Percentiles rank a stretch among this genome's conserved stretches.
These are phyloP conservation scores for Suillus alpinus DNA, from an alignment of 768 basidiomycete species.

Conservation along the genomic window DNA sequence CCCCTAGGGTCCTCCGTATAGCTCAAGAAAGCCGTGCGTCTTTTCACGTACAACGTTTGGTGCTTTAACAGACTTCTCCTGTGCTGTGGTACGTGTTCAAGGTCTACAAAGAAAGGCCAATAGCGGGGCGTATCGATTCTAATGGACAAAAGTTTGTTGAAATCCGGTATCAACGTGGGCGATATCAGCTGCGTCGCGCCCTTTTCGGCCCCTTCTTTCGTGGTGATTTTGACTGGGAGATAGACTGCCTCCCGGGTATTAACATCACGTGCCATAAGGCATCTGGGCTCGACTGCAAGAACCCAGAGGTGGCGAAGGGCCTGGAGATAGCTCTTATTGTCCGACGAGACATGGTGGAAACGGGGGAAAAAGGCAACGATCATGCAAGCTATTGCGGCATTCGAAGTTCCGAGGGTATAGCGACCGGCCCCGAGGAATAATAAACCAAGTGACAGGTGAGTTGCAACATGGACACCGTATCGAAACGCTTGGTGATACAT, in stretches of 20 bases:
- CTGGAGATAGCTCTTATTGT: conserved; percentile 90
- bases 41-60: conserved; percentile 89
- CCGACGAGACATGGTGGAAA: conserved; percentile 72
- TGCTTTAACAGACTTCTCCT: conserved; percentile 65
- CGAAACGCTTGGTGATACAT: conserved; percentile 73
- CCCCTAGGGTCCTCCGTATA: conserved; percentile 95
- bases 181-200: conserved; percentile 82
- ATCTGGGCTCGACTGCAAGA: conserved; percentile 90
- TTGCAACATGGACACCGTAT: conserved; percentile 88
- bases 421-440: conserved; percentile 93
- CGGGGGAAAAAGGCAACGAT: conserved; percentile 90
- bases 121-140: conserved; percentile 92
- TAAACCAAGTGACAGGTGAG: conserved; percentile 86
- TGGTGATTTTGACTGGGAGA: conserved; percentile 85
- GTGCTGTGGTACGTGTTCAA: conserved; percentile 64
- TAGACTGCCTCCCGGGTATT: conserved; percentile 90
- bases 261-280: conserved; percentile 88
- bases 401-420: conserved; percentile 87
- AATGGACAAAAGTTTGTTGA: conserved; percentile 78
- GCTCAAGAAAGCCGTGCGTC: conserved; percentile 86
- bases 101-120: conserved; percentile 88
- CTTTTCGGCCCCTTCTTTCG: conserved; percentile 59
- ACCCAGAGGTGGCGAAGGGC: conserved; percentile 96
- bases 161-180: conserved; percentile 89
- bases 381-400: conserved; percentile 89